Evolutionary conservation across 805 yeast species (phyloP).

Genomic region (Candida multigemmis): DNA sequence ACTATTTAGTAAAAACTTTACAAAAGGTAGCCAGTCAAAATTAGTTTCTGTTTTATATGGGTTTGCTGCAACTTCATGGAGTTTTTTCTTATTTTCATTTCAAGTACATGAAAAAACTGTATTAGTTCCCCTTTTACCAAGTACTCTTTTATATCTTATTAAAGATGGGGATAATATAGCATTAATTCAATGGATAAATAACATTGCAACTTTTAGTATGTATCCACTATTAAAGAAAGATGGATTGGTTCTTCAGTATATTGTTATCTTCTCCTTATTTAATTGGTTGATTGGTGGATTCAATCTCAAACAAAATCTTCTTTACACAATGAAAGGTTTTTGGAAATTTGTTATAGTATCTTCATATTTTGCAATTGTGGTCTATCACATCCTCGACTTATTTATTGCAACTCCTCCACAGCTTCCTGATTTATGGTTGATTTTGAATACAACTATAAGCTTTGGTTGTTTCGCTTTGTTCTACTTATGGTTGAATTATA

Average conservation of each 20-base stretch:
- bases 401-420: conserved; percentile 41
- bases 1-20: conserved; percentile 9
- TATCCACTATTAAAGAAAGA: conserved; percentile 83
- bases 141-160: conserved; percentile 53
- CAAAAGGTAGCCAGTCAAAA: conserved; percentile 7
- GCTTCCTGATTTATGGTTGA: conserved; percentile 82
- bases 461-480: conserved; percentile 68
- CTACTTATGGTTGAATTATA: conserved; percentile 77
- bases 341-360: conserved; percentile 16
- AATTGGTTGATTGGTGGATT: conserved; percentile 21
- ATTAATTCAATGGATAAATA: conserved; percentile 79
- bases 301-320: conserved; percentile 7
- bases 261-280: conserved; percentile 49
- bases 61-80: conserved; percentile 74
- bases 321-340: conserved; percentile 14
- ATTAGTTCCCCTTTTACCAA: conserved; percentile 78
- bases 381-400: conserved; percentile 47
- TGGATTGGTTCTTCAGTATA: conserved; percentile 63
- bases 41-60: conserved; percentile 43
- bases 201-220: conserved; percentile 75
- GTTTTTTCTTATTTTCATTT: conserved; percentile 83
- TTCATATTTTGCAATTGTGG: conserved; percentile 34
- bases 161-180: conserved; percentile 55
- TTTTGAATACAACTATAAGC: conserved; percentile 64
- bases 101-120: conserved; percentile 96